Base-by-base conservation (phyloP, 768 basidiomycete species). In the Panaeolus papilionaceus region DNA sequence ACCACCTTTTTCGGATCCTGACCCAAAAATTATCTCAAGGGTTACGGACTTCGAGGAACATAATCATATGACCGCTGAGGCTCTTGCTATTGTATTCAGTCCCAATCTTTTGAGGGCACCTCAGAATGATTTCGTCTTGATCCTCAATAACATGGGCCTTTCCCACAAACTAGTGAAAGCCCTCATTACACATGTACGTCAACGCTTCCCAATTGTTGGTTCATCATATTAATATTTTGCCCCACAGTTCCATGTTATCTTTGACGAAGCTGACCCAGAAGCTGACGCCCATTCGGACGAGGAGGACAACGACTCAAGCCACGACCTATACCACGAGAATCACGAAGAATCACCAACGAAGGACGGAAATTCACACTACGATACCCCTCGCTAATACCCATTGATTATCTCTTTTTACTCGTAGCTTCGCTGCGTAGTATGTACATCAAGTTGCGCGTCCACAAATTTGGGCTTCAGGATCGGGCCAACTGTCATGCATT, bases 31-130 rank as follows among this genome's bases (percentile, higher is more conserved):
- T 14, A 51, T 49, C 39, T 58, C 4, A 73, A 92, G 92, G 74
- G 92, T 95, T n/a, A 92, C 93, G 4, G 93, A 95, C 74, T 93
- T 85, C 77, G 93, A 95, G 75, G 93, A 95, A 67, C 85, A 89
- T 62, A 96, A 95, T 72, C 94, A 95, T 68, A 96, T 96, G 94
- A 93, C 92, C 1, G 89, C 92, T 0, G 90, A 94, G 70, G 89
- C 91, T 7, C 82, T 96, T 3, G 90, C 94, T 0, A 94, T 94
- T 64, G 93, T 95, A 18, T 94, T 95, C 77, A 92, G 92, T 68
- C 93, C 92, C 6, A 94, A 93, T 74, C 77, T 94, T 61, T 75
- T 93, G 63, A 88, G 92, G 20, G 89, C 92, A 3, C 92, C 91
- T 2, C 88, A 91, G 73, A 92, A 92, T 68, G 90, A 93, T 74